Evolutionary conservation across 1,284 basidiomycete genomes (phyloP).

Genomic region (Puccinia coronata): DNA sequence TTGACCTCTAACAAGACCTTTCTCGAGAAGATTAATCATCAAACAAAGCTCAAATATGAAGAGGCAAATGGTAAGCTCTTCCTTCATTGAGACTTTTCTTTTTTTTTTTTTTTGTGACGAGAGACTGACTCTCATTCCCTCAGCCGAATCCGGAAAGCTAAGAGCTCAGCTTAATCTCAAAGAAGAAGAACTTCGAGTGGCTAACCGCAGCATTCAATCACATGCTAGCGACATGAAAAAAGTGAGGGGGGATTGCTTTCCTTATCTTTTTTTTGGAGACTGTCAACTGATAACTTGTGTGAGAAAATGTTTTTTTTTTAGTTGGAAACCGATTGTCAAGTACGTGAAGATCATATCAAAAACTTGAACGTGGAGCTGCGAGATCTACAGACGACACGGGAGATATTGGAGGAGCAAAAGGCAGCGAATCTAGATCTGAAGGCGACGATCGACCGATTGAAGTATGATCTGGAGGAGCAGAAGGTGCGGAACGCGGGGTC

Average conservation of each 20-base stretch:
- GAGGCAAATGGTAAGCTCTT: conserved; percentile 17
- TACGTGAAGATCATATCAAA: conserved; percentile 30
- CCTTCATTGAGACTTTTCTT: not conserved
- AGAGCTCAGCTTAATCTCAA: conserved; percentile 18
- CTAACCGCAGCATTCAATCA: not conserved
- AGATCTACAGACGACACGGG: conserved; percentile 18
- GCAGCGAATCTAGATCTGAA: conserved; percentile 40
- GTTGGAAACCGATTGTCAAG: conserved; percentile 25
- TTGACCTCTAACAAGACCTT: not conserved
- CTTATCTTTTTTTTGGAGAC: not conserved
- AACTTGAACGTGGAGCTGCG: conserved; percentile 16
- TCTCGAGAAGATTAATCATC: conserved; percentile 15
- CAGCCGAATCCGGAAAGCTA: conserved; percentile 46
- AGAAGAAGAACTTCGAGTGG: conserved; percentile 42
- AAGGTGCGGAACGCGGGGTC: not conserved
- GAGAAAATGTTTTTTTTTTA: not conserved
- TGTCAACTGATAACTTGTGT: not conserved
- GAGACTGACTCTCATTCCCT: not conserved
- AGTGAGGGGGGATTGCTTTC: not conserved
- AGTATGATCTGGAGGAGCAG: conserved; percentile 44
- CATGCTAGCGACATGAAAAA: conserved; percentile 30
- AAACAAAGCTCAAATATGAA: conserved; percentile 38
- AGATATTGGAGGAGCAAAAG: conserved; percentile 45
- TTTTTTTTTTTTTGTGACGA: not conserved
- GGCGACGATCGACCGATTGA: conserved; percentile 37